Evolutionary conservation across 169 alveolate species (phyloP).

Genomic region (Babesia bovis): DNA sequence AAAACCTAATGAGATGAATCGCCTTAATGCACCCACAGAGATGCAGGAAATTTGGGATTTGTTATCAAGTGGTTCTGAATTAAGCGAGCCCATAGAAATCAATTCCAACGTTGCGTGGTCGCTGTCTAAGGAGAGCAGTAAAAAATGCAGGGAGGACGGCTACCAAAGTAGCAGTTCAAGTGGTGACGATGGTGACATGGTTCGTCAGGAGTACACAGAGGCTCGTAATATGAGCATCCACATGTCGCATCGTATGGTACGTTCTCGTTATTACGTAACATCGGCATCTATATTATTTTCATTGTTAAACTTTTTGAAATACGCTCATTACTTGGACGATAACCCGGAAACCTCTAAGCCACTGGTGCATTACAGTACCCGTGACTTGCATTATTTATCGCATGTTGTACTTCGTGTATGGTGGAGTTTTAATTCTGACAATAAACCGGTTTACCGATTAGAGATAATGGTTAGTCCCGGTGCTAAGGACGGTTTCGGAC

Average conservation of each 20-base stretch:
- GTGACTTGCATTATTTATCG: constrained; percentile 81
- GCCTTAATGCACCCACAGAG: not conserved
- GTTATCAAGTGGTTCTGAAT: constrained; percentile 6
- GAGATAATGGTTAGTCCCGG: constrained; percentile 84
- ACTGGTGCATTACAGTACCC: constrained; percentile 66
- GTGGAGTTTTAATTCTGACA: constrained; percentile 68
- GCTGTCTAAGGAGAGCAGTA: constrained; percentile 59
- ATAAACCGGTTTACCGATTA: constrained; percentile 66
- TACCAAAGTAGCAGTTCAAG: constrained; percentile 14
- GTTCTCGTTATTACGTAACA: constrained; percentile 87
- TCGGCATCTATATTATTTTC: constrained; percentile 85
- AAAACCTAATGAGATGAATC: constrained; percentile 54
- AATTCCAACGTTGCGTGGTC: constrained; percentile 76
- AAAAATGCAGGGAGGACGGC: constrained; percentile 10
- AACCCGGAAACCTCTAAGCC: constrained; percentile 62
- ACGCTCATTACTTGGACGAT: constrained; percentile 67
- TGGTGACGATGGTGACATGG: constrained; percentile 73
- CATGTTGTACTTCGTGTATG: constrained; percentile 84
- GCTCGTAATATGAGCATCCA: constrained; percentile 83
- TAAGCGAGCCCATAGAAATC: constrained; percentile 69
- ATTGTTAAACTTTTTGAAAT: constrained; percentile 73
- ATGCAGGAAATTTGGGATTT: constrained; percentile 47
- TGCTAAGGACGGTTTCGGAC: constrained; percentile 81
- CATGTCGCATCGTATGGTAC: constrained; percentile 83
- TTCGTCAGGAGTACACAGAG: constrained; percentile 78